phyloP scores from a whole-genome alignment of 441 rosid genomes.

The Bruguiera hainesii region DNA sequence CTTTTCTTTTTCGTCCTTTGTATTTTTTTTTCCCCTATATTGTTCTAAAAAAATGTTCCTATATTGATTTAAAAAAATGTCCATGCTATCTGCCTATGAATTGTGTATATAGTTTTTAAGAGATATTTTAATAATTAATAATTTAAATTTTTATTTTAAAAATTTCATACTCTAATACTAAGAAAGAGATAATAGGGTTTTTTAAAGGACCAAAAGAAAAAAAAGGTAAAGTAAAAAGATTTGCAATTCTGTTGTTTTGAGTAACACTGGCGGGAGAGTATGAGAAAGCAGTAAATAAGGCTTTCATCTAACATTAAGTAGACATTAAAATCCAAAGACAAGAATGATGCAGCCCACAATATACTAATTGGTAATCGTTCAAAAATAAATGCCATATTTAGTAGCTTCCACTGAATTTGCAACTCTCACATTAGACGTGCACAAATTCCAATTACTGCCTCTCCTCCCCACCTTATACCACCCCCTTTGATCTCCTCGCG shows the following conservation, averaged over 20 bases:
- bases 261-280: background rate
- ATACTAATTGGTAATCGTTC: constrained; percentile 1
- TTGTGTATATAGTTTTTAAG: too few species aligned
- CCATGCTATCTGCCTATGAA: too few species aligned
- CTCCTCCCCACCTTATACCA: background rate
- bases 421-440: background rate
- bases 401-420: background rate
- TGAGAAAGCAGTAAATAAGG: background rate
- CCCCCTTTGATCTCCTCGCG: background rate
- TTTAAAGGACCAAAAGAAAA: too few species aligned
- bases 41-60: too few species aligned
- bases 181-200: too few species aligned
- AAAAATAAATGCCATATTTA: background rate
- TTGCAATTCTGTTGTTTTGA: background rate
- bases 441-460: background rate
- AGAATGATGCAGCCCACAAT: background rate
- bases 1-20: too few species aligned
- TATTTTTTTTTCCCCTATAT: too few species aligned
- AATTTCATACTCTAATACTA: too few species aligned
- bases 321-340: background rate
- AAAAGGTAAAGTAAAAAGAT: too few species aligned
- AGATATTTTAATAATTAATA: too few species aligned
- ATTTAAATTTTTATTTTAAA: too few species aligned
- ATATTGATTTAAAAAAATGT: too few species aligned
- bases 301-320: background rate